Base-by-base conservation (phyloP, 1,284 basidiomycete genomes). In the Tilletia indica region DNA sequence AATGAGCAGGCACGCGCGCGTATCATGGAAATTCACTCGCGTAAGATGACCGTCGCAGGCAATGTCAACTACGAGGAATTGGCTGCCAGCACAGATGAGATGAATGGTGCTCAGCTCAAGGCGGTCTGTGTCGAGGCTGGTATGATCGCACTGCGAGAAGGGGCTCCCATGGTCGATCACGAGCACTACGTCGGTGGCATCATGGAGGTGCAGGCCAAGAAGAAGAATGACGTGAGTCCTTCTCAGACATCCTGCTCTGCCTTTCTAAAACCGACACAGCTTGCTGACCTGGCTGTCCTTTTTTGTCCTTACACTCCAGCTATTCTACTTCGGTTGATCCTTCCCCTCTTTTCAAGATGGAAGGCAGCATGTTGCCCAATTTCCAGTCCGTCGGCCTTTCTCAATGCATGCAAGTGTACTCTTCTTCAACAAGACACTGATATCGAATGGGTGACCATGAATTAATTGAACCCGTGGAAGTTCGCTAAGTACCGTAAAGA, bases 61-160 rank as follows among this genome's bases (percentile, higher is more conserved):
- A 89, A 89, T 77, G 90, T 92, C 78, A 92, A 92, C 77, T 92
- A 89, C 82, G 90, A 91, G 76, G 91, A 92, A 82, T 85, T 92
- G 63, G 90, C 91, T 12, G 86, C 90, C 73, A 89, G 88, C 72
- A 91, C 91, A 19, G 91, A 92, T 83, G 91, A 92, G 83, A 91
- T 92, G 87, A 92, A 91, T 82, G 90, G 89, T 31, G 89, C 89
- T 2, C 89, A 89, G 74, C 72, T 84, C 9, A 84, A 84, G 70
- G 83, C 82, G 19, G 82, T 45, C 91, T 97, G 25, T 94, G 95
- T 87, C 91, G 95, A 97, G 86, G 96, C 96, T 36, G 96, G 97
- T 74, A 99, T 99, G 97, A 96, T 98, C 82, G 92, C 96, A 21
- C 86, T 99, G 64, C 87, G 96, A 76, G 95, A 98, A 85, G 95